Evolutionary conservation across 441 rosid species (phyloP), one percentile per base, ranked within the genome.

Genomic region (Euphorbia neoarborescens): DNA sequence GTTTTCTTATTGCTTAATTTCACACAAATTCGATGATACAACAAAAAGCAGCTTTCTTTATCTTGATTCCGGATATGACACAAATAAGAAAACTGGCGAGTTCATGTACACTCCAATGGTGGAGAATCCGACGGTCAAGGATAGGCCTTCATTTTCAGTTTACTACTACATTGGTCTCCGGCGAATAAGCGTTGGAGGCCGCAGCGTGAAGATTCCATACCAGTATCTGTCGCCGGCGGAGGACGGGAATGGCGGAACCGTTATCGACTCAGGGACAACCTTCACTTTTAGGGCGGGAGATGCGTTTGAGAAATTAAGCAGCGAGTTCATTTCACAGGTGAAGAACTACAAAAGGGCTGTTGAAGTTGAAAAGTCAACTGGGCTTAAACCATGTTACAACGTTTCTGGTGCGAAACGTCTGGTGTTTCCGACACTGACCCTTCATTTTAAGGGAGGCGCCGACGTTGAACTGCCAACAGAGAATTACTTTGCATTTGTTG

Each of bases 251-350:
- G 87, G 91, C 4, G 89, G 91, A 24, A 78, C 80, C 40, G 82
- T 87, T 10, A 73, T 87, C 15, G 91, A 87, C 69, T 87, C 87
- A 1, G 87, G 89, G 3, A 77, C 87, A 0, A 84, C 89, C 28
- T 82, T 82, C 81, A 83, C 86, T 48, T 81, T 77, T 80, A 82
- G 83, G 72, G 66, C 84, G 0, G 58, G 75, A 0, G 71, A 69
- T 58, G 80, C 77, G 27, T 77, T 80, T 61, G 74, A 78, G 72
- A 71, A 80, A 4, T 14, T 85, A 10, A 83, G 80, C 19, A 24
- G 75, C 30, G 85, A 76, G 76, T 77, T 85, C 37, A 61, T 80
- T 17, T 32, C 67, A 9, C 82, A 80, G 56, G 69, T 83, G 51
- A 68, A 62, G 65, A 65, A 53, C 22, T 76, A 77, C 35, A 28